Conservation (phyloP, 2,329 filamentous ascomycete species). For the Aspergillus ochraceus region DNA sequence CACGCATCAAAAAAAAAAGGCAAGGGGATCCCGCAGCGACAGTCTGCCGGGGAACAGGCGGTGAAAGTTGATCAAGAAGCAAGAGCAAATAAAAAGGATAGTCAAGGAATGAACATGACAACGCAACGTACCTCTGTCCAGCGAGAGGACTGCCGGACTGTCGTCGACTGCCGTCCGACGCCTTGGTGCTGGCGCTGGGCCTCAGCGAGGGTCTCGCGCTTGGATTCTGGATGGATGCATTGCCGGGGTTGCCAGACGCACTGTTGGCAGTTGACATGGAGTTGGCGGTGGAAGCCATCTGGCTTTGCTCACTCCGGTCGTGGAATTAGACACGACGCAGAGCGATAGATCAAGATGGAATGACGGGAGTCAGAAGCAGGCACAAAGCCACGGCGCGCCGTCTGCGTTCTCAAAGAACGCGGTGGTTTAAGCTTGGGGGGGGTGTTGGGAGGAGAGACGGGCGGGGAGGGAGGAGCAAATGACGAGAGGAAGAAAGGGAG, state of each 20-base stretch:
- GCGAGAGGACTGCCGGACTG: conserved; percentile 58
- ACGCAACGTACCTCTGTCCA: conserved; percentile 53
- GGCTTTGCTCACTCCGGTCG: conserved; percentile 34
- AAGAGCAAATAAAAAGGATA: conserved; percentile 6
- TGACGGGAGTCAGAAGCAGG: conserved; percentile 22
- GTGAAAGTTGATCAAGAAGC: conserved; percentile 8
- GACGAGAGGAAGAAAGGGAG: conserved; percentile 8
- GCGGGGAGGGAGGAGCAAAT: conserved; percentile 6
- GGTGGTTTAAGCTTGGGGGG: conserved; percentile 13
- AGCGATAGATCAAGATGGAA: conserved; percentile 21
- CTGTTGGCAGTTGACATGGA: conserved; percentile 37
- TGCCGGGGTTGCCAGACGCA: conserved; percentile 41
- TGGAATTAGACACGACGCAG: conserved; percentile 37
- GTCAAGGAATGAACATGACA: conserved; percentile 10
- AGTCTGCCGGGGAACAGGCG: conserved; percentile 11
- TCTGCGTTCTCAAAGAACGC: conserved; percentile 30
- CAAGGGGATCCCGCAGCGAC: background rate
- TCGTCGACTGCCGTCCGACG: conserved; percentile 54
- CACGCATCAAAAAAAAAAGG: background rate
- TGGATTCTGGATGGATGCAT: conserved; percentile 40
- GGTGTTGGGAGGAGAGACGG: conserved; percentile 10
- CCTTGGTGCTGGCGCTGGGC: conserved; percentile 51
- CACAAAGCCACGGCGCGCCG: conserved; percentile 40
- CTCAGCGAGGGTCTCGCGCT: conserved; percentile 49
- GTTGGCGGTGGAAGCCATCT: conserved; percentile 45